Conservation (phyloP, 345 rosid species). For the Salix udensis region DNA sequence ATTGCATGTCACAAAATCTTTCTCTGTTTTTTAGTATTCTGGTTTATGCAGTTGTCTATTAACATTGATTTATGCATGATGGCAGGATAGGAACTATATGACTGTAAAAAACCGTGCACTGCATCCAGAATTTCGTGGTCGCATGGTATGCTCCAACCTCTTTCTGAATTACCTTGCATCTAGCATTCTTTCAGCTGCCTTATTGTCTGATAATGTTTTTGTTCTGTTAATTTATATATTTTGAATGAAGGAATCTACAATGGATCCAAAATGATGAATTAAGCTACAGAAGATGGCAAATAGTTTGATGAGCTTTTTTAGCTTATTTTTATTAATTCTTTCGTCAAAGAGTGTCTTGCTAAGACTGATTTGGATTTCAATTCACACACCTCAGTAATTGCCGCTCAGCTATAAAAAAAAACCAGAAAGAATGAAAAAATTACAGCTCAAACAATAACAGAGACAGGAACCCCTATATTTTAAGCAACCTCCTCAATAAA, state of each 20-base stretch:
- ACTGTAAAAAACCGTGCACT: conserved; percentile 59
- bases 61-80: conserved; percentile 13
- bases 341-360: neutral
- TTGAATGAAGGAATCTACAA: neutral
- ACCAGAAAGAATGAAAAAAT: too few species aligned
- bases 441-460: neutral
- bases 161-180: neutral
- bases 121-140: conserved; percentile 93
- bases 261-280: neutral
- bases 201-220: neutral
- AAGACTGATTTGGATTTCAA: neutral
- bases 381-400: neutral
- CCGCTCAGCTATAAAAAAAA: too few species aligned
- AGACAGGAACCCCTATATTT: neutral
- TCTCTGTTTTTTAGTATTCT: neutral
- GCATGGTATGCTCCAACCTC: conserved; percentile 60
- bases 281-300: neutral
- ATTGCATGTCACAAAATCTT: neutral
- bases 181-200: neutral
- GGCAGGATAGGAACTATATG: conserved; percentile 86
- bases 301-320: too few species aligned
- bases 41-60: conserved; percentile 4
- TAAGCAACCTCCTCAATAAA: neutral
- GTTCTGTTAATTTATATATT: neutral
- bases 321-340: neutral